Evolutionary conservation across 495 filamentous ascomycete genomes (phyloP).

Genomic region (Daldinia bambusicola): DNA sequence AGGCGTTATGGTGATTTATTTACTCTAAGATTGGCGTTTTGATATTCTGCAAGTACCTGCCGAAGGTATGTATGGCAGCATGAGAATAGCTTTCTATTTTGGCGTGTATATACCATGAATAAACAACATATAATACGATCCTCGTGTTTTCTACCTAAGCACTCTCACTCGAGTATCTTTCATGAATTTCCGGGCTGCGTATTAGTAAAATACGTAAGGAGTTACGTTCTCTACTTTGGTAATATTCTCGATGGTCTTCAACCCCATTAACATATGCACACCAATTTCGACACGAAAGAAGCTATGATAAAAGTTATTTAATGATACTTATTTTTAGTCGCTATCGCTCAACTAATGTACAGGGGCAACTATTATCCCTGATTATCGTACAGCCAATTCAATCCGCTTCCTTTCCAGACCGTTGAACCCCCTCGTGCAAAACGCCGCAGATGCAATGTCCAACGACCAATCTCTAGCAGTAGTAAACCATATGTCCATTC

Average conservation of each 20-base stretch:
- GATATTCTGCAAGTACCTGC: too few relatives aligned
- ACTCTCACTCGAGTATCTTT: too few relatives aligned
- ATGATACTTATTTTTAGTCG: background rate
- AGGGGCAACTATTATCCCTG: background rate
- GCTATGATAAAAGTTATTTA: background rate
- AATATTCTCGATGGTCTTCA: background rate
- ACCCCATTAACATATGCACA: background rate
- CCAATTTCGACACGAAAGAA: background rate
- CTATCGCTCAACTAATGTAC: constrained; percentile 5
- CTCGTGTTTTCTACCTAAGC: too few relatives aligned
- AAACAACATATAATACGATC: too few relatives aligned
- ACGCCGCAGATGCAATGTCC: constrained; percentile 8
- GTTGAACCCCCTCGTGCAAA: background rate
- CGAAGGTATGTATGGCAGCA: background rate
- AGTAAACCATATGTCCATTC: constrained; percentile 4
- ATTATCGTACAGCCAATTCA: background rate
- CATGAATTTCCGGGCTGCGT: too few relatives aligned
- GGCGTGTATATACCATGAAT: background rate
- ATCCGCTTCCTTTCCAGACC: background rate
- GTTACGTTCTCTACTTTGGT: background rate
- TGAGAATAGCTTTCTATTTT: background rate
- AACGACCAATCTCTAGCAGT: background rate
- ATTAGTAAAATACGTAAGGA: background rate
- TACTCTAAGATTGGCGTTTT: background rate
- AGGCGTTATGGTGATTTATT: background rate